Evolutionary conservation across 2,329 filamentous ascomycete genomes (phyloP).

Genomic region (Aspergillus arachidicola): DNA sequence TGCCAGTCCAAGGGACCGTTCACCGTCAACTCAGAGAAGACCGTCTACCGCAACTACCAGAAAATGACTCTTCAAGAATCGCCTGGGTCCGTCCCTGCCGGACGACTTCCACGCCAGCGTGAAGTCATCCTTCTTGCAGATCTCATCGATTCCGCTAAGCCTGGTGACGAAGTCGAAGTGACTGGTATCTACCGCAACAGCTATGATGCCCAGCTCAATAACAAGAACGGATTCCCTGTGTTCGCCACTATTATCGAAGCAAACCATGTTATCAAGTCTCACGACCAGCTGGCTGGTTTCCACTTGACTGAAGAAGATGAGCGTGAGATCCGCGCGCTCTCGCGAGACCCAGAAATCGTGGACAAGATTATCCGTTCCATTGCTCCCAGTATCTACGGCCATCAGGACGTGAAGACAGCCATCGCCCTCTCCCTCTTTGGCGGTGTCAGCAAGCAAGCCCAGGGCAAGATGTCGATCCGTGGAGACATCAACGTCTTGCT

Average conservation of each 20-base stretch:
- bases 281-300: constrained; percentile 97
- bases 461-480: constrained; percentile 85
- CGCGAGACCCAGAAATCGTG: constrained; percentile 85
- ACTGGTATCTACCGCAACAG: constrained; percentile 98
- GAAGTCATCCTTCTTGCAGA: constrained; percentile 97
- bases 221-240: constrained; percentile 97
- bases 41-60: constrained; percentile 97
- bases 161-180: constrained; percentile 95
- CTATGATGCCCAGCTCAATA: constrained; percentile 96
- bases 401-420: constrained; percentile 95
- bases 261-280: constrained; percentile 94
- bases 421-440: constrained; percentile 93
- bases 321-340: constrained; percentile 82
- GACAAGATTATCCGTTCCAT: constrained; percentile 93
- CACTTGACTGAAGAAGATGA: constrained; percentile 94
- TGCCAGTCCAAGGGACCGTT: constrained; percentile 96
- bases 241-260: constrained; percentile 97
- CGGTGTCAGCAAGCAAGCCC: constrained; percentile 88
- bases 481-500: constrained; percentile 98
- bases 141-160: constrained; percentile 93
- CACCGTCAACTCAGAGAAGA: constrained; percentile 94
- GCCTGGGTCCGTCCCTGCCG: constrained; percentile 92
- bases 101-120: constrained; percentile 86
- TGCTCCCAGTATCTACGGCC: constrained; percentile 95
- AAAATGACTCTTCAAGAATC: constrained; percentile 97